These are phyloP conservation scores for Taphrina confusa DNA, from an alignment of 1,139 yeast genomes.

Conservation along the genomic window DNA sequence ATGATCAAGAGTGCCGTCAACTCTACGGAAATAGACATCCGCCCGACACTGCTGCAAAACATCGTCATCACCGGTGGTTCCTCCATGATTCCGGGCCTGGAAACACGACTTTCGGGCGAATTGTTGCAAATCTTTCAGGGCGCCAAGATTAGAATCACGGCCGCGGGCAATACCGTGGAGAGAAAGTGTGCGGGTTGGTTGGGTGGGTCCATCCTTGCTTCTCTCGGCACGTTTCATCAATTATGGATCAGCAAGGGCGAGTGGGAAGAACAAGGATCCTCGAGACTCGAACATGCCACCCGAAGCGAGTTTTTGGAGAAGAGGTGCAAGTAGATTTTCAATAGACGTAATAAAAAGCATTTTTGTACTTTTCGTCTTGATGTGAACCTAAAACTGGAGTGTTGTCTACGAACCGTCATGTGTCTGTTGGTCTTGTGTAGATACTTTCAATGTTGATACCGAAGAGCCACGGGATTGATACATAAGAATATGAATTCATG, in stretches of 20 bases:
- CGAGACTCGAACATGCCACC: constrained; percentile 15
- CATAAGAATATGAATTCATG: no score
- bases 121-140: constrained; percentile 78
- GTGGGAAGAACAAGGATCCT: constrained; percentile 83
- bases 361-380: no score
- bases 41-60: constrained; percentile 89
- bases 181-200: constrained; percentile 89
- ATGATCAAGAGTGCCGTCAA: constrained; percentile 67
- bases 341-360: no score
- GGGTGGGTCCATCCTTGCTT: constrained; percentile 90
- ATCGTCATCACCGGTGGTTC: constrained; percentile 90
- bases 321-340: constrained; percentile 20
- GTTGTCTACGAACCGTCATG: no score
- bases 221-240: constrained; percentile 95
- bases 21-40: constrained; percentile 77
- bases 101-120: constrained; percentile 77
- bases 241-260: constrained; percentile 88
- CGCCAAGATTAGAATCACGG: constrained; percentile 82
- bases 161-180: constrained; percentile 82
- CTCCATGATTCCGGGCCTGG: constrained; percentile 81
- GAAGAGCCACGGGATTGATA: no score
- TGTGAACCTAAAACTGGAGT: no score
- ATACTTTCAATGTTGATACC: no score
- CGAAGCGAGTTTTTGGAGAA: constrained; percentile 22
- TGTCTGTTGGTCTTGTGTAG: no score